Evolutionary conservation across 352 stramenopile species (phyloP).

Genomic region (Globisporangium lucens): DNA sequence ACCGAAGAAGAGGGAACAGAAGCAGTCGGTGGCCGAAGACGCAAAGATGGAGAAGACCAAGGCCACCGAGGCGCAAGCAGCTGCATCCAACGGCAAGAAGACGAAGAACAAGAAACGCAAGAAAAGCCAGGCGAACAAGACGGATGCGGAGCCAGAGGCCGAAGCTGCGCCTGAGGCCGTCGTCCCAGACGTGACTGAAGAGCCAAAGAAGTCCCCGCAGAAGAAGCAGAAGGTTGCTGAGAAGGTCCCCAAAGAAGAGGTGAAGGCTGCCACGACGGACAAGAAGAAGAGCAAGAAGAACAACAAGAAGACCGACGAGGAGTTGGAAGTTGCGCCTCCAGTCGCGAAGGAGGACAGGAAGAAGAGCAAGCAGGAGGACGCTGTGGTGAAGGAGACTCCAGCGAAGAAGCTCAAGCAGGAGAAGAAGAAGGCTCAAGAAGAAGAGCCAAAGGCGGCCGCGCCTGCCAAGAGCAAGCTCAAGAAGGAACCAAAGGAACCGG

Average conservation of each 20-base stretch:
- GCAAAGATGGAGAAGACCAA: constrained; percentile 7
- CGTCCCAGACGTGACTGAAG: constrained; percentile 3
- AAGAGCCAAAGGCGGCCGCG: constrained; percentile 17
- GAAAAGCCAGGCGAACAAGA: constrained; percentile 21
- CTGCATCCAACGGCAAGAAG: constrained; percentile 24
- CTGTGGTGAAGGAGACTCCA: not conserved
- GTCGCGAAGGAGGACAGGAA: constrained; percentile 13
- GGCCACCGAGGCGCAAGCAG: not conserved
- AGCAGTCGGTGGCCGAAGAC: not conserved
- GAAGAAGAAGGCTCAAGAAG: constrained; percentile 13
- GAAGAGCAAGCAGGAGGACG: constrained; percentile 12
- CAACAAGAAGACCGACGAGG: constrained; percentile 20
- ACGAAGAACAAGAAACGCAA: constrained; percentile 50
- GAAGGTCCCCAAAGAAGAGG: constrained; percentile 4
- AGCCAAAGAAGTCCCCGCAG: constrained; percentile 20
- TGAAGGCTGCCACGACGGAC: constrained; percentile 13
- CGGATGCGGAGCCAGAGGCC: constrained; percentile 18
- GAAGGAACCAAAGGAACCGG: constrained; percentile 17
- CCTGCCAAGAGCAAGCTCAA: constrained; percentile 9
- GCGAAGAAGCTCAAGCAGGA: constrained; percentile 19
- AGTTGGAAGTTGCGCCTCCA: not conserved
- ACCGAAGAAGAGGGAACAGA: constrained; percentile 28
- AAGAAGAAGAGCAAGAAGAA: constrained; percentile 21
- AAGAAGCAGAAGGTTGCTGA: constrained; percentile 31
- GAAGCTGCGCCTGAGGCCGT: not conserved